Conservation (phyloP, 1,284 basidiomycete genomes). For the Phellopilus nigrolimitatus region DNA sequence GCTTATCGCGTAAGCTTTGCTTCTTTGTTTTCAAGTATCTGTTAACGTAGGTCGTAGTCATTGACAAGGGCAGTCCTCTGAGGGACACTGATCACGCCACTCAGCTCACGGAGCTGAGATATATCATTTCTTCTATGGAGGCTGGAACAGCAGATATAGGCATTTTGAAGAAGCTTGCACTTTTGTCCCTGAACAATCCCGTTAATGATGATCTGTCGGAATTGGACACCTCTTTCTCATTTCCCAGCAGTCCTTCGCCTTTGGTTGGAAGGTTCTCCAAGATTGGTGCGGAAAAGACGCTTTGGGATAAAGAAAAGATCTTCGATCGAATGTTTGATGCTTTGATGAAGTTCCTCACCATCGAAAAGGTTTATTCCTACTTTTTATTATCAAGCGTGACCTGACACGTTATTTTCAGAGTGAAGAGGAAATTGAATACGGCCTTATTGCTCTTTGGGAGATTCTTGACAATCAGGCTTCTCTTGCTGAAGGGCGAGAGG, state of each 20-base stretch:
- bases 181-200: conserved; percentile 57
- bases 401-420: conserved; percentile 36
- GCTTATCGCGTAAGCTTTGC: conserved; percentile 51
- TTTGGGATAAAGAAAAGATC: conserved; percentile 63
- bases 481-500: conserved; percentile 68
- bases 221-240: conserved; percentile 32
- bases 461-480: conserved; percentile 62
- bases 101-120: conserved; percentile 44
- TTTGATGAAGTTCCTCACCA: conserved; percentile 54
- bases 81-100: conserved; percentile 36
- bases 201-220: conserved; percentile 33
- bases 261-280: conserved; percentile 34
- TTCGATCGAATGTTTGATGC: conserved; percentile 64
- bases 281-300: conserved; percentile 42
- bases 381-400: conserved; percentile 17
- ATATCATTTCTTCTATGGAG: conserved; percentile 49
- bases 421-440: conserved; percentile 63
- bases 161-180: conserved; percentile 55
- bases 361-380: conserved; percentile 44
- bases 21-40: conserved; percentile 1
- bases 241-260: conserved; percentile 47
- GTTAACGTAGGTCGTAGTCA: conserved; percentile 34
- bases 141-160: conserved; percentile 44
- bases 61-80: conserved; percentile 42
- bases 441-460: conserved; percentile 72